Percentiles rank a stretch among this genome's conserved stretches.
These are phyloP conservation scores for Trametes punicea DNA, from an alignment of 768 basidiomycete genomes.

Conservation along the genomic window DNA sequence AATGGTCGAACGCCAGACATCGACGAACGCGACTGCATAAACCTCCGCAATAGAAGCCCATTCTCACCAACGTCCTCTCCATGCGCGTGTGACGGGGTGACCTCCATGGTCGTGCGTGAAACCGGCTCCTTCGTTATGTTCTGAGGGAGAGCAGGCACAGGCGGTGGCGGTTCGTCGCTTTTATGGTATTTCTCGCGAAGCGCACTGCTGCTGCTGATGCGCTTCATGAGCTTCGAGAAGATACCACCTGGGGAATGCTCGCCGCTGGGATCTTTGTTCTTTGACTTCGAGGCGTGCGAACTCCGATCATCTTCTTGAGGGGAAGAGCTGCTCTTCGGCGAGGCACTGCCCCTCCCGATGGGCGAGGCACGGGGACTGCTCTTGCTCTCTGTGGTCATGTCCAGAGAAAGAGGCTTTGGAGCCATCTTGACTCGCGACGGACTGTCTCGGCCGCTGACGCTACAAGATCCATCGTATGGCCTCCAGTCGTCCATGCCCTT, in stretches of 20 bases:
- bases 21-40: slow-evolving; percentile 27
- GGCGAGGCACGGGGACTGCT: slow-evolving; percentile 12
- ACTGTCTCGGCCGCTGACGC: background rate
- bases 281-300: slow-evolving; percentile 15
- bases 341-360: background rate
- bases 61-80: slow-evolving; percentile 15
- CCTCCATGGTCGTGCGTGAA: slow-evolving; percentile 27
- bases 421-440: background rate
- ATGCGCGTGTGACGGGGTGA: slow-evolving; percentile 14
- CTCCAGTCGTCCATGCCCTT: slow-evolving; percentile 13
- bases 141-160: slow-evolving; percentile 57
- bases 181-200: slow-evolving; percentile 53
- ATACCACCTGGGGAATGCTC: slow-evolving; percentile 35
- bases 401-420: slow-evolving; percentile 4
- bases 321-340: slow-evolving; percentile 2
- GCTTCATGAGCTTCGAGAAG: slow-evolving; percentile 68
- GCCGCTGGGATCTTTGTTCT: slow-evolving; percentile 24
- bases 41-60: slow-evolving; percentile 18
- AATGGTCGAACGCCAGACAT: slow-evolving; percentile 26
- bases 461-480: slow-evolving; percentile 16
- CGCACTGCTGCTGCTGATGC: slow-evolving; percentile 56
- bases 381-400: background rate
- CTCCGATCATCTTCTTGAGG: slow-evolving; percentile 10
- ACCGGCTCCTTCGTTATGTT: slow-evolving; percentile 10
- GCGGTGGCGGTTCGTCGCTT: slow-evolving; percentile 38